Conservation (phyloP, 441 rosid genomes). For the Gossypium schwendimanii region DNA sequence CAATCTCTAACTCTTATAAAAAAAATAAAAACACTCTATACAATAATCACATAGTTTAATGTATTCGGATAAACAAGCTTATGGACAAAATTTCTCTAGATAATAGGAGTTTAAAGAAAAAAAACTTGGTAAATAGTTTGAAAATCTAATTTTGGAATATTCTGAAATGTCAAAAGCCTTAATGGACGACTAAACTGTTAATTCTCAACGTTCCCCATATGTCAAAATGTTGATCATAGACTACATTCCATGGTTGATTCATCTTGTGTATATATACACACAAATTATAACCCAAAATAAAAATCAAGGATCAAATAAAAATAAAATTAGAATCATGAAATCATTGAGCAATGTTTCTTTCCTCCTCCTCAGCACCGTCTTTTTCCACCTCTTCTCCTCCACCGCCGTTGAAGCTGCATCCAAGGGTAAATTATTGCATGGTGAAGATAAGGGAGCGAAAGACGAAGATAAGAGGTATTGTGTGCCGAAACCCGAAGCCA, state of each 20-base stretch:
- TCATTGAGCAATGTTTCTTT: neutral
- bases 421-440: neutral
- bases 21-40: no score
- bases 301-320: neutral
- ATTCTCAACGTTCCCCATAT: no score
- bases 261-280: neutral
- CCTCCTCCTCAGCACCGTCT: conserved; percentile 23
- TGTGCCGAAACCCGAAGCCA: conserved; percentile 18
- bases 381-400: conserved; percentile 25
- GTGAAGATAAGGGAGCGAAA: neutral
- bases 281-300: neutral
- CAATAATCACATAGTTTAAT: neutral
- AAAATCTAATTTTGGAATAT: no score
- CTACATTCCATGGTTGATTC: neutral
- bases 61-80: no score
- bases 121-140: no score
- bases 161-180: no score
- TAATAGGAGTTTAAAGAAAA: no score
- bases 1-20: neutral
- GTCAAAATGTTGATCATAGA: no score
- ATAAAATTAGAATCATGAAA: neutral
- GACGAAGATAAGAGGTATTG: conserved; percentile 21
- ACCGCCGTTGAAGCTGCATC: conserved; percentile 15
- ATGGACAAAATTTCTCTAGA: no score
- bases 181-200: no score